Percentiles rank a stretch among this genome's conserved stretches.
Evolutionary conservation across 2,329 filamentous ascomycete genomes (phyloP).

Genomic region (Sporothrix humicola): DNA sequence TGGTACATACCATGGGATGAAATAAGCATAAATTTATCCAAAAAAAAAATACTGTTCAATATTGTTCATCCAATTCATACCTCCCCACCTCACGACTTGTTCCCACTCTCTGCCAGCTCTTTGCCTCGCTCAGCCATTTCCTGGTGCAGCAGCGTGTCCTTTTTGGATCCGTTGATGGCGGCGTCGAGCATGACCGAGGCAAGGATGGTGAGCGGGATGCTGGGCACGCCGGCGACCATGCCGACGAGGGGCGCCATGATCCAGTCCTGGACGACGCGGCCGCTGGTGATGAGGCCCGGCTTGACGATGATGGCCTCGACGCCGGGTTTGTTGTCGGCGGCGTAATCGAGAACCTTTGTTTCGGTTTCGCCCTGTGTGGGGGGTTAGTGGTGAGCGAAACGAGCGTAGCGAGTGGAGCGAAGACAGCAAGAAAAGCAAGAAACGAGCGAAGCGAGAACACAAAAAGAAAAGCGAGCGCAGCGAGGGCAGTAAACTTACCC

Average conservation of each 20-base stretch:
- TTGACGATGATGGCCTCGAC: constrained; percentile 51
- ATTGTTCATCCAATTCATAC: background rate
- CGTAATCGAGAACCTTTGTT: constrained; percentile 50
- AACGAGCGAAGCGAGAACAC: background rate
- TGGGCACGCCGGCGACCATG: constrained; percentile 43
- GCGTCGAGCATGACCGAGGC: constrained; percentile 53
- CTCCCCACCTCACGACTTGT: background rate
- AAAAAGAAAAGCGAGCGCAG: background rate
- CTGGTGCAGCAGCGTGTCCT: constrained; percentile 52
- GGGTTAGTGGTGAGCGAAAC: background rate
- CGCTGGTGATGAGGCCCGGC: constrained; percentile 50
- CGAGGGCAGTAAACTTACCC: constrained; percentile 48
- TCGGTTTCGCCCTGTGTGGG: constrained; percentile 54
- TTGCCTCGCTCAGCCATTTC: constrained; percentile 42
- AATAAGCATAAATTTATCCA: no score
- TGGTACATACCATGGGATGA: no score
- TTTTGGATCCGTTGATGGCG: constrained; percentile 53
- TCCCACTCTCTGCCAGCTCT: background rate
- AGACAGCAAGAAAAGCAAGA: background rate
- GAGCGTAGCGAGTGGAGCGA: background rate
- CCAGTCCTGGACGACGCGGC: constrained; percentile 39
- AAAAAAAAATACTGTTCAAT: no score
- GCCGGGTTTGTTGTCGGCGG: constrained; percentile 46
- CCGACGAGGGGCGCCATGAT: constrained; percentile 39
- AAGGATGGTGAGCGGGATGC: constrained; percentile 47